Percentiles rank a stretch among this genome's conserved stretches.
Evolutionary conservation across 2,329 filamentous ascomycete genomes (phyloP).

Genomic region (Macrophomina phaseolina): DNA sequence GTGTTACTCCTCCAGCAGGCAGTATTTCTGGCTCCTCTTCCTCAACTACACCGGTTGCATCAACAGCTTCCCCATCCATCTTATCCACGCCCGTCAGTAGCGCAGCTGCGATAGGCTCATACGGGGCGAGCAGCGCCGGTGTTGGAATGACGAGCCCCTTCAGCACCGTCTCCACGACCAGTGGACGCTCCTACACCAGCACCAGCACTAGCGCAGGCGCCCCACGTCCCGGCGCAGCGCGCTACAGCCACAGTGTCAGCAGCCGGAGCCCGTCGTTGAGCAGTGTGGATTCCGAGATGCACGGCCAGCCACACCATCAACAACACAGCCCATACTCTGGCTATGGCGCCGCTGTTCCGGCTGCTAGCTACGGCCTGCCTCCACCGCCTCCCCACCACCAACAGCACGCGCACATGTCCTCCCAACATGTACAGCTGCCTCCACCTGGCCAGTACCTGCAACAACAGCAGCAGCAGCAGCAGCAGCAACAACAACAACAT

Average conservation of each 20-base stretch:
- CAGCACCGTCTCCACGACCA: constrained; percentile 17
- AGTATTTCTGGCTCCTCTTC: constrained; percentile 6
- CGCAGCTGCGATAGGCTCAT: constrained; percentile 2
- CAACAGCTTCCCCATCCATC: constrained; percentile 9
- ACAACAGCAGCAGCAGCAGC: constrained; percentile 10
- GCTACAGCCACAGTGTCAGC: constrained; percentile 25
- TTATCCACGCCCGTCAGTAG: constrained; percentile 15
- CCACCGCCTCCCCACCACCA: constrained; percentile 19
- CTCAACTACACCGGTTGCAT: constrained; percentile 10
- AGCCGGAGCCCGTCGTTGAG: constrained; percentile 25
- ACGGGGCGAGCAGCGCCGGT: background rate
- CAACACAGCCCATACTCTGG: constrained; percentile 22
- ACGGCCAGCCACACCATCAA: constrained; percentile 24
- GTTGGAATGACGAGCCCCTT: constrained; percentile 21
- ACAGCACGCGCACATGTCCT: constrained; percentile 5
- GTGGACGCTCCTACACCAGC: constrained; percentile 21
- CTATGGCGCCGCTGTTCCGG: constrained; percentile 10
- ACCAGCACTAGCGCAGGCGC: background rate
- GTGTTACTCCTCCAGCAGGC: background rate
- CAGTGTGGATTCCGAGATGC: constrained; percentile 26
- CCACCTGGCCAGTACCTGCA: constrained; percentile 15
- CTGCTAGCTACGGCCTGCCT: constrained; percentile 17
- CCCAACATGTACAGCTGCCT: constrained; percentile 7
- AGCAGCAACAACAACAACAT: constrained; percentile 10
- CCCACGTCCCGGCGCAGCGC: background rate